Conservation (phyloP, 345 rosid genomes). For the Aquilaria yunnanensis region DNA sequence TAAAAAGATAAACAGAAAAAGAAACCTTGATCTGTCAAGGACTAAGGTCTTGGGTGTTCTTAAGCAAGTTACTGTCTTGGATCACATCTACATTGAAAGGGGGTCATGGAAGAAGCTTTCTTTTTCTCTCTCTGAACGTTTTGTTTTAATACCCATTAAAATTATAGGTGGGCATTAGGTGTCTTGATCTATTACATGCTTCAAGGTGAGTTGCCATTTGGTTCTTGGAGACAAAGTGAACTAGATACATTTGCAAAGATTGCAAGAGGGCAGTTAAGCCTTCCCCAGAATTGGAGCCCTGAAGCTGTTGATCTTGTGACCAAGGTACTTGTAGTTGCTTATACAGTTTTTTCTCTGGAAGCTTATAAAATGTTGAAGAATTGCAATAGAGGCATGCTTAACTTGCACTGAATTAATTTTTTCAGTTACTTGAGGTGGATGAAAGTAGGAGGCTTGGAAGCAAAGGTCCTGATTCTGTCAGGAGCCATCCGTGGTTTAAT, state of each 20-base stretch:
- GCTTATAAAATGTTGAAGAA: not conserved
- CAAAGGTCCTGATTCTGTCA: constrained; percentile 49
- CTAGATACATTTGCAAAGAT: constrained; percentile 67
- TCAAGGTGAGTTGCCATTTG: constrained; percentile 79
- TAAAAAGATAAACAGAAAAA: no score
- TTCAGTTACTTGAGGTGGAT: constrained; percentile 74
- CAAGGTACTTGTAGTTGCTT: constrained; percentile 40
- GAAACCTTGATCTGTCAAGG: no score
- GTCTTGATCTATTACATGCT: constrained; percentile 77
- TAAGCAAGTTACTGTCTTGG: no score
- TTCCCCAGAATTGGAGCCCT: constrained; percentile 45
- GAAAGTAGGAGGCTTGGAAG: constrained; percentile 66
- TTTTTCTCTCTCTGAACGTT: no score
- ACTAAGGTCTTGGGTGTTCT: no score
- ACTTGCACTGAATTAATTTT: constrained; percentile 3
- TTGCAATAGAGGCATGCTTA: not conserved
- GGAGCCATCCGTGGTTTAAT: constrained; percentile 73
- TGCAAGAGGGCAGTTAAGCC: constrained; percentile 63
- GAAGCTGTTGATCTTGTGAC: constrained; percentile 72
- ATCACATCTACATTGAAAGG: no score
- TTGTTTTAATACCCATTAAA: not conserved
- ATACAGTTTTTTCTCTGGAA: not conserved
- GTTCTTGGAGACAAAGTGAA: constrained; percentile 85
- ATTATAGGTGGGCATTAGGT: constrained; percentile 87
- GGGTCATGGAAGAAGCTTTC: no score